A percentile compares a stretch with the other conserved stretches of the same genome.
These are phyloP conservation scores for Leccinum broughii DNA, from an alignment of 768 basidiomycete genomes.

Conservation along the genomic window DNA sequence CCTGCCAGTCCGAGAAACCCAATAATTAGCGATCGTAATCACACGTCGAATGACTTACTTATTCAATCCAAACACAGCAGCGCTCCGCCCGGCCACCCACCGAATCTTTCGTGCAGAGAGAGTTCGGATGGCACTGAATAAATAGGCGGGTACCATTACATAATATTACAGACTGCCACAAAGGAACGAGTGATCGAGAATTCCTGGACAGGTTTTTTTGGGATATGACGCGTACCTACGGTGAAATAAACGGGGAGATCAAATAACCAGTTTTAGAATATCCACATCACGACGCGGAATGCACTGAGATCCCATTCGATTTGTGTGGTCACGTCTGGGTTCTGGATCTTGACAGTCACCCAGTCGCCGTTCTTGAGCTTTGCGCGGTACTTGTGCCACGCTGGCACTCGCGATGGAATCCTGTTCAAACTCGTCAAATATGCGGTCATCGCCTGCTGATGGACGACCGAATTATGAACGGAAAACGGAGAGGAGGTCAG, in stretches of 20 bases:
- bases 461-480: no score
- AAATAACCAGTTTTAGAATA: constrained; percentile 77
- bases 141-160: no score
- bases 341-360: constrained; percentile 95
- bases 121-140: no score
- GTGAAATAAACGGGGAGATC: constrained; percentile 83
- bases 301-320: constrained; percentile 81
- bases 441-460: constrained; percentile 51
- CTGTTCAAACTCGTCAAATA: constrained; percentile 80
- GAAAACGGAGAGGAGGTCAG: constrained; percentile 46
- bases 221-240: constrained; percentile 51
- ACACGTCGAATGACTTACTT: no score
- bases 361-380: constrained; percentile 47
- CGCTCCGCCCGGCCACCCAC: no score
- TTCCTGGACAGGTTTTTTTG: no score
- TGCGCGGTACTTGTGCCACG: constrained; percentile 90
- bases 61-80: no score
- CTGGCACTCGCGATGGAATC: constrained; percentile 83
- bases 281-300: constrained; percentile 74
- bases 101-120: no score
- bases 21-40: no score
- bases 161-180: no score
- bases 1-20: no score
- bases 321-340: constrained; percentile 83
- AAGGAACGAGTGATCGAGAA: no score